phyloP scores from a whole-genome alignment of 169 alveolate species.

The Cryptosporidium baileyi region DNA sequence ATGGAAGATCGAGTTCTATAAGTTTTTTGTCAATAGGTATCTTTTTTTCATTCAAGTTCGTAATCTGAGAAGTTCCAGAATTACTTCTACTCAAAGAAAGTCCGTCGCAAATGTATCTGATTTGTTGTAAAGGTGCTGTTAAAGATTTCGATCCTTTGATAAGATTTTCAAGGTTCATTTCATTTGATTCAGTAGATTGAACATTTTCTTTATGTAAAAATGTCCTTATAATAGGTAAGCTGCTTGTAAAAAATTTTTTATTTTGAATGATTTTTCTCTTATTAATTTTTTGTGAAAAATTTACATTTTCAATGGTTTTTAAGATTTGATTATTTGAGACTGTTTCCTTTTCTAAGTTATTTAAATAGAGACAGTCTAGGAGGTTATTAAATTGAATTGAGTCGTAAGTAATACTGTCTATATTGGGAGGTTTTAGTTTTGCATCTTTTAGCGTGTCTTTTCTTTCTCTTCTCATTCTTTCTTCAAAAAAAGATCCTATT shows the following conservation, averaged over 20 bases:
- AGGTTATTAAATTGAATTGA: too few relatives aligned
- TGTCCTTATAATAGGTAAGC: background rate
- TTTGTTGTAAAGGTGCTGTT: background rate
- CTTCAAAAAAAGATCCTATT: background rate
- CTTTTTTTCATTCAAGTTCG: background rate
- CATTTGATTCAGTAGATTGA: constrained; percentile 1
- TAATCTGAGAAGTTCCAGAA: background rate
- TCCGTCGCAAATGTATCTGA: background rate
- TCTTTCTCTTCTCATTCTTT: background rate
- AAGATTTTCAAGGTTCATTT: background rate
- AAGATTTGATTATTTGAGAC: background rate
- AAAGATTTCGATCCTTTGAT: background rate
- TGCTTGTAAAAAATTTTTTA: background rate
- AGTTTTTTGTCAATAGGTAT: background rate
- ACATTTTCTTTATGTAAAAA: background rate
- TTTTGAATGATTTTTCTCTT: background rate
- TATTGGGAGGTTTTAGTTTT: background rate
- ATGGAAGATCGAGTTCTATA: background rate
- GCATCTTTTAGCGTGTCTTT: background rate
- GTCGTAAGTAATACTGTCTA: too few relatives aligned
- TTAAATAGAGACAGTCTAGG: too few relatives aligned
- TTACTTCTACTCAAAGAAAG: background rate
- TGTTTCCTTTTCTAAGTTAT: background rate
- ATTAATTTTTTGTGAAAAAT: background rate
- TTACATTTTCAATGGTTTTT: background rate